Evolutionary conservation across 768 basidiomycete genomes (phyloP).

Genomic region (Coprinellus micaceus): DNA sequence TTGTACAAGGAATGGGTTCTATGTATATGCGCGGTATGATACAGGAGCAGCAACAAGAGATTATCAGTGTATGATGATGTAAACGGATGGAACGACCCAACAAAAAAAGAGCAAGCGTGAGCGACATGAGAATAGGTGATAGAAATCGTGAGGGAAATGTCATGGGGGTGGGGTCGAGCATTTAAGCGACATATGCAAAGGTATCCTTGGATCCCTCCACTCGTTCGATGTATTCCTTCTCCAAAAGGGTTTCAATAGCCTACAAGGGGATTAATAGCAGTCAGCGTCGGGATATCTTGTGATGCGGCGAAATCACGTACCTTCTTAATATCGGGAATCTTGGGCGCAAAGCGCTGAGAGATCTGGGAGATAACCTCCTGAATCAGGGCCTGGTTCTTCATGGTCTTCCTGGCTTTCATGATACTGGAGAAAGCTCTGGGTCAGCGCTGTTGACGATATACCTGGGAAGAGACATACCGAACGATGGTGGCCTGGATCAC

Average conservation of each 20-base stretch:
- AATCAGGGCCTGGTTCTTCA: constrained; percentile 90
- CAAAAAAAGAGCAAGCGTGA: constrained; percentile 33
- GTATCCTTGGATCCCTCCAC: constrained; percentile 87
- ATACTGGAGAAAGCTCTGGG: constrained; percentile 55
- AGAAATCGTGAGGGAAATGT: constrained; percentile 14
- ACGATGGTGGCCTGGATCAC: constrained; percentile 95
- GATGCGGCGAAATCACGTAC: constrained; percentile 39
- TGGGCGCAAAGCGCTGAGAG: constrained; percentile 83
- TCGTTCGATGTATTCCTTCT: constrained; percentile 98
- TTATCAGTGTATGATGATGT: constrained; percentile 91
- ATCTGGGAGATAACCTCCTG: constrained; percentile 90
- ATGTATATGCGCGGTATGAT: constrained; percentile 65
- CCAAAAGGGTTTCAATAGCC: constrained; percentile 90
- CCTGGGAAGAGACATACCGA: constrained; percentile 39
- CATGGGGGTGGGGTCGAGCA: constrained; percentile 82
- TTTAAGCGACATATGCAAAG: constrained; percentile 75
- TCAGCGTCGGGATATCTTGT: constrained; percentile 3
- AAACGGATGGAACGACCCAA: constrained; percentile 96
- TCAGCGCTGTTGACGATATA: constrained; percentile 17
- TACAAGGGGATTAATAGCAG: constrained; percentile 52
- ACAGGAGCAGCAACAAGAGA: constrained; percentile 89
- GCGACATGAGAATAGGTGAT: not conserved
- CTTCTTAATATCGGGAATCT: constrained; percentile 97
- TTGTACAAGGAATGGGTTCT: not conserved
- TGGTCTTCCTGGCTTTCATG: constrained; percentile 93